Percentiles rank a stretch among this genome's conserved stretches.
Evolutionary conservation across 2,329 filamentous ascomycete species (phyloP).

Genomic region (Colletotrichum sublineola): DNA sequence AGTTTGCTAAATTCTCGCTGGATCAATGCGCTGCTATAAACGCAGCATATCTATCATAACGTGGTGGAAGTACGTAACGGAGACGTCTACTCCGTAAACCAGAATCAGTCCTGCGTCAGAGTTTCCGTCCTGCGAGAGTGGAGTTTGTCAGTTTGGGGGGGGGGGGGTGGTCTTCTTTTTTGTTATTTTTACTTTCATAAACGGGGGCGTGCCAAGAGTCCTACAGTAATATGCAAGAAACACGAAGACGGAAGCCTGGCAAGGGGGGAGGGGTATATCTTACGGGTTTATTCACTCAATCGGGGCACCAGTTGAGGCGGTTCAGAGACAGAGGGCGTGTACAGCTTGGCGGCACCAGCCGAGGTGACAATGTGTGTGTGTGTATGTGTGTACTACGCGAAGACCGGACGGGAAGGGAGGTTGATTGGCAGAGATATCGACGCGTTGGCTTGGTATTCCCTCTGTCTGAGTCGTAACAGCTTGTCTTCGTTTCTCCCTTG

Average conservation of each 20-base stretch:
- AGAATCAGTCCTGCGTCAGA: conserved; percentile 4
- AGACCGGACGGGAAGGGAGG: neutral
- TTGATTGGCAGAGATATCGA: conserved; percentile 29
- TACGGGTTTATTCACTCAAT: conserved; percentile 20
- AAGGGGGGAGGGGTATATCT: neutral
- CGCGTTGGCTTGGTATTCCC: conserved; percentile 14
- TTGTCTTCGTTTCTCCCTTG: conserved; percentile 8
- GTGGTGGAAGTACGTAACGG: neutral
- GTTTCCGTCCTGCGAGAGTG: conserved; percentile 1
- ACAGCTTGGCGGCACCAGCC: conserved; percentile 25
- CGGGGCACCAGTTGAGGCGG: conserved; percentile 14
- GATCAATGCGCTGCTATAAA: neutral
- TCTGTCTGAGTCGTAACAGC: conserved; percentile 12
- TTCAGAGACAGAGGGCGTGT: conserved; percentile 12
- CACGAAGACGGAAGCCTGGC: neutral
- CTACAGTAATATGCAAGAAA: conserved; percentile 9
- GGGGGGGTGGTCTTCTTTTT: neutral
- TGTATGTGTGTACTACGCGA: neutral
- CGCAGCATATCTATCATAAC: neutral
- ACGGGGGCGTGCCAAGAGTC: neutral
- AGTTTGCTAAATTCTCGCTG: neutral
- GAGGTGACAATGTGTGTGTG: conserved; percentile 24
- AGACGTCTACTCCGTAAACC: conserved; percentile 4
- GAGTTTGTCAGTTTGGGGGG: neutral
- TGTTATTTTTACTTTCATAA: neutral